Evolutionary conservation across 306 rosid species (phyloP).

Genomic region (Vicia sativa): DNA sequence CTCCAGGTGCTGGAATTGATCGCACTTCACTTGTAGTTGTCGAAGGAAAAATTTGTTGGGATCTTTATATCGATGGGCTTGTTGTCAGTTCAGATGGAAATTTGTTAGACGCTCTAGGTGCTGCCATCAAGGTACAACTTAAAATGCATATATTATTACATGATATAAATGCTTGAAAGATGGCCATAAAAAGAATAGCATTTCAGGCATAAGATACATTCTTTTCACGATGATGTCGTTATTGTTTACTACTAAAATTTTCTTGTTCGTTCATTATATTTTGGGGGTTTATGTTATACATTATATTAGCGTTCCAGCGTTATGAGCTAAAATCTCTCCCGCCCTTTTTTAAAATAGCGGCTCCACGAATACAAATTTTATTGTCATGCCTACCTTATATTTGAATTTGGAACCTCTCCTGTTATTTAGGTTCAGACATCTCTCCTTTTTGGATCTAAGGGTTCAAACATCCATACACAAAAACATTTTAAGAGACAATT

Average conservation of each 20-base stretch:
- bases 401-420: no score
- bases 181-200: constrained; percentile 9
- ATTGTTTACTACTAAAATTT: not conserved
- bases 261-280: constrained; percentile 24
- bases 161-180: constrained; percentile 21
- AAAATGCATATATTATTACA: not conserved
- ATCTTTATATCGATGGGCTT: constrained; percentile 86
- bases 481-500: no score
- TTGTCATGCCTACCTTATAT: no score
- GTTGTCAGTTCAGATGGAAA: constrained; percentile 88
- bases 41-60: constrained; percentile 93
- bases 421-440: no score
- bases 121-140: constrained; percentile 84
- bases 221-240: constrained; percentile 6
- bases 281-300: constrained; percentile 4
- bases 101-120: constrained; percentile 81
- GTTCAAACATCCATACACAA: no score
- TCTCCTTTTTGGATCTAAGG: no score
- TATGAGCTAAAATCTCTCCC: constrained; percentile 6
- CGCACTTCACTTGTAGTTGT: constrained; percentile 68
- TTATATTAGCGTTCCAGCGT: not conserved
- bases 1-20: constrained; percentile 81
- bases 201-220: not conserved
- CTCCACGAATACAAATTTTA: no score
- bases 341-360: not conserved